A percentile compares a stretch with the other conserved stretches of the same genome.
Evolutionary conservation across 2,329 filamentous ascomycete genomes (phyloP).

Genomic region (Pleochaeta shiraiana): DNA sequence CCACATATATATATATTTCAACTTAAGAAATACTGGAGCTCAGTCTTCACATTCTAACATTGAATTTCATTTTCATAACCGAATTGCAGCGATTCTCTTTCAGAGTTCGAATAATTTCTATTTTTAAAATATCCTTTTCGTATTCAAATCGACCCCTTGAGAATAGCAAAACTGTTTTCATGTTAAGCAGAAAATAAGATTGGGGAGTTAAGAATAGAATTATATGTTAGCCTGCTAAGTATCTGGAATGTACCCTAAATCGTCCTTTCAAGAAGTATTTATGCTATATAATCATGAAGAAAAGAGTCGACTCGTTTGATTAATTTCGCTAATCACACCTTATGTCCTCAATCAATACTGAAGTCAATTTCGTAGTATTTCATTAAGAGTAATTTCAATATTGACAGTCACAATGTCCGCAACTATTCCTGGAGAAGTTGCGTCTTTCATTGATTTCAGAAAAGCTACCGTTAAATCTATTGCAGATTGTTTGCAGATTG

Average conservation of each 20-base stretch:
- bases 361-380: neutral
- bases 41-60: neutral
- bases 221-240: neutral
- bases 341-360: neutral
- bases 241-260: neutral
- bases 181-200: neutral
- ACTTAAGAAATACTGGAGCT: neutral
- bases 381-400: neutral
- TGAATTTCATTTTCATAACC: neutral
- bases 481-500: neutral
- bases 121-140: neutral
- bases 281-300: neutral
- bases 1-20: neutral
- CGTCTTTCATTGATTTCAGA: neutral
- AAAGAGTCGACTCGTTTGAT: neutral
- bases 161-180: neutral
- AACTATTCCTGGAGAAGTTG: neutral
- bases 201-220: neutral
- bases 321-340: neutral
- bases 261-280: neutral
- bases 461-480: neutral
- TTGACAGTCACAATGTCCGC: neutral
- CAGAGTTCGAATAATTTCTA: neutral
- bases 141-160: neutral
- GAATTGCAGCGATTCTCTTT: neutral